Evolutionary conservation across 179 eudicot species (phyloP).

Genomic region (Carnegiea gigantea): DNA sequence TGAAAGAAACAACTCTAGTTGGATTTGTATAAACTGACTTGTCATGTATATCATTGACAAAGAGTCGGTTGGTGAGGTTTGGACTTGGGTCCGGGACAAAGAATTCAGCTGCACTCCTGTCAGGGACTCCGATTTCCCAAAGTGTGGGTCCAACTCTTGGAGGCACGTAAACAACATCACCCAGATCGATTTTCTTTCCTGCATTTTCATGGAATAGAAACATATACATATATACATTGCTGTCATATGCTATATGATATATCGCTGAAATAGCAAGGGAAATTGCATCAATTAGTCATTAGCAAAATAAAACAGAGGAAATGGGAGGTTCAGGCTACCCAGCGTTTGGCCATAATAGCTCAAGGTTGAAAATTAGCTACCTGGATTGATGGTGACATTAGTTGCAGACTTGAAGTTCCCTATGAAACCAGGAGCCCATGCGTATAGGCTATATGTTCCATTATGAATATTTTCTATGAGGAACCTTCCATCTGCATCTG

Average conservation of each 20-base stretch:
- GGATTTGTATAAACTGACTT: conserved; percentile 23
- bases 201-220: conserved; percentile 1
- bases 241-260: not conserved
- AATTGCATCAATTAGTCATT: not conserved
- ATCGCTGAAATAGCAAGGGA: not conserved
- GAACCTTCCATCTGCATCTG: conserved; percentile 46
- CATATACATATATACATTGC: not conserved
- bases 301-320: not conserved
- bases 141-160: conserved; percentile 48
- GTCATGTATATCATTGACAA: conserved; percentile 17
- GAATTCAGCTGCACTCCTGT: conserved; percentile 63
- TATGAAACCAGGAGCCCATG: conserved; percentile 53
- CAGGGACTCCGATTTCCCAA: conserved; percentile 61
- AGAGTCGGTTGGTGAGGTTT: conserved; percentile 29
- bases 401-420: conserved; percentile 47
- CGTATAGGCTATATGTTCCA: conserved; percentile 49
- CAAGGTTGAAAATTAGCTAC: conserved; percentile 21
- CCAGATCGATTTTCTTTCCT: conserved; percentile 35
- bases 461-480: conserved; percentile 32
- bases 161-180: conserved; percentile 35
- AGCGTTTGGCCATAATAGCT: not conserved
- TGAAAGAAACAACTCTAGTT: not conserved
- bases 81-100: conserved; percentile 47
- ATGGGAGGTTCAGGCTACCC: not conserved
- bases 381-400: conserved; percentile 39